Evolutionary conservation across 331 rosid species (phyloP).

Genomic region (Ulmus americana): DNA sequence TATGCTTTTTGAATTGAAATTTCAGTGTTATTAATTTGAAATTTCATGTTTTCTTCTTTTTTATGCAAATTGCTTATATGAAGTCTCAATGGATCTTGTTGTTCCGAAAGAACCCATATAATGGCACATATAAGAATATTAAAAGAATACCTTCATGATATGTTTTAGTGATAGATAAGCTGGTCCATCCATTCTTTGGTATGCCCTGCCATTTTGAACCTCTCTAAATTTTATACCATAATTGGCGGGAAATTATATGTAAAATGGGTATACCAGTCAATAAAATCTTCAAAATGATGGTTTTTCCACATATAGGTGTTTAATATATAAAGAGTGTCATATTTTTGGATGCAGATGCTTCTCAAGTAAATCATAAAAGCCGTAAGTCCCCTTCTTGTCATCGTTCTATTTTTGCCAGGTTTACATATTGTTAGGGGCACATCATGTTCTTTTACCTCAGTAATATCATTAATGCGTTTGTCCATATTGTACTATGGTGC

Average conservation of each 20-base stretch:
- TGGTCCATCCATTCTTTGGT: not conserved
- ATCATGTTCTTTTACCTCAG: not conserved
- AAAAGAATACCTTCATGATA: not conserved
- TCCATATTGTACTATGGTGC: not conserved
- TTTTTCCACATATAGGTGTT: not conserved
- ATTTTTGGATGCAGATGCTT: not conserved
- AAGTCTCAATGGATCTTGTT: not conserved
- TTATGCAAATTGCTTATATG: not conserved
- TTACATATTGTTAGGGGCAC: not conserved
- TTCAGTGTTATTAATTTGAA: not conserved
- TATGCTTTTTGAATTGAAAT: constrained; percentile 3
- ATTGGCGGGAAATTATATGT: not conserved
- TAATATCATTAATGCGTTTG: not conserved
- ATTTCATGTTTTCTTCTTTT: not conserved
- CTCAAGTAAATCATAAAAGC: not conserved
- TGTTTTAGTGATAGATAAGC: not conserved
- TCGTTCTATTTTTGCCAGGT: not conserved
- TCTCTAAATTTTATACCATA: not conserved
- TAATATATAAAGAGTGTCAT: not conserved
- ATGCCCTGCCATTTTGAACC: not conserved
- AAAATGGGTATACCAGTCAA: not conserved
- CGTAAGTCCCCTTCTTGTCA: not conserved
- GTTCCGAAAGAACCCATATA: not conserved
- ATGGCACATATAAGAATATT: not conserved
- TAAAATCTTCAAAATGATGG: not conserved